Conservation (phyloP, 164 flowering plant genomes). For the Brasenia schreberi region DNA sequence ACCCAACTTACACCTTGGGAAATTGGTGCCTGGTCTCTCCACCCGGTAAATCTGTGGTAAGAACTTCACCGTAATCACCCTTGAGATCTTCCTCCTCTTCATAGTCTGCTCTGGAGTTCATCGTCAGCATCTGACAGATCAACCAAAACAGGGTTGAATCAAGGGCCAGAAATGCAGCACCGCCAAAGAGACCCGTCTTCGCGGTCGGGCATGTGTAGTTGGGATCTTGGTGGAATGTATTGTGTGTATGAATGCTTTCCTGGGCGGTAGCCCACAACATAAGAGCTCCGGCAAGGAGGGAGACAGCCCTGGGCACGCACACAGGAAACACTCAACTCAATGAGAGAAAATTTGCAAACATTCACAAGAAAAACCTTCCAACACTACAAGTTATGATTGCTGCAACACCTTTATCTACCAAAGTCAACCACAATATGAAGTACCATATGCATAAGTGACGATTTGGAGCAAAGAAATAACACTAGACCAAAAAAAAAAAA, state of each 20-base stretch:
- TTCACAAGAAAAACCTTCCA: too few species aligned
- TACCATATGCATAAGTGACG: too few species aligned
- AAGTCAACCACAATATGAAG: too few species aligned
- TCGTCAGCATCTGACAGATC: constrained; percentile 30
- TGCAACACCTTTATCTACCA: too few species aligned
- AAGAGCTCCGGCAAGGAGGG: constrained; percentile 10
- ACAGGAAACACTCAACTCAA: too few species aligned
- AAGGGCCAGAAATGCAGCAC: constrained; percentile 33
- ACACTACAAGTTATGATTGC: too few species aligned
- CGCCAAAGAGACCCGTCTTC: constrained; percentile 41
- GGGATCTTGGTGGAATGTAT: constrained; percentile 21
- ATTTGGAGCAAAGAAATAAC: too few species aligned
- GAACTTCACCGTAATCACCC: constrained; percentile 26
- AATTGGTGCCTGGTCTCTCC: too few species aligned
- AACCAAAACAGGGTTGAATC: constrained; percentile 36
- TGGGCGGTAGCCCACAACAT: constrained; percentile 68
- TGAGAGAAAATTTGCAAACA: too few species aligned
- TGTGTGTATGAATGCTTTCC: constrained; percentile 41
- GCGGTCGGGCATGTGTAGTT: constrained; percentile 23
- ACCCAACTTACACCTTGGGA: too few species aligned
- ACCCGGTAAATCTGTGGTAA: too few species aligned
- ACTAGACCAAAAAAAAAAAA: too few species aligned
- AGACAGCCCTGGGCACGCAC: not conserved
- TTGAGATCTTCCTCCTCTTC: constrained; percentile 20
- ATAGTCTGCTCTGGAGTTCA: constrained; percentile 28